Base-by-base conservation (phyloP, 2,329 filamentous ascomycete species). In the Onygenales sp. region DNA sequence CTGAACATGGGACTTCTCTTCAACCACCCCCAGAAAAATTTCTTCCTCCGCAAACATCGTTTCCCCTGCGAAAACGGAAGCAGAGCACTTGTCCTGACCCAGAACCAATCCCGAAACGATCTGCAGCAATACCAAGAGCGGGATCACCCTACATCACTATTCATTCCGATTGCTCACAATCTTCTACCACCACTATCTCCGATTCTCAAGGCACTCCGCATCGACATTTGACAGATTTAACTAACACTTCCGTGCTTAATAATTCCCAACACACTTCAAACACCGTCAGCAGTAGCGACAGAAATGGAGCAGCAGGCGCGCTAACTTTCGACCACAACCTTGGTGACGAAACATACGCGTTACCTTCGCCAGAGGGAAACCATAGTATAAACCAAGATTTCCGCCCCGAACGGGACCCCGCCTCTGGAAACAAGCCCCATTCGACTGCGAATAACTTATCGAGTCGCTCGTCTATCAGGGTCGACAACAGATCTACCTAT, bases 181-280 rank as follows among this genome's bases (percentile, higher is more conserved):
- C 50, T 7, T n/a, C 32, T 9, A 7, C 35, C 31, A 51, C 38
- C 5, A 2, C 14, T 4, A 10, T 44, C 7, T 43, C 43, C 10
- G 17, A 11, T 8, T 17, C 10, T 13, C 43, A 32, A 14, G 35
- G 35, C 8, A 32, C 11, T 14, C 5, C 14, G 8, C n/a, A 11
- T 41, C 50, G 50, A 8, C 50, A 46, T 38, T 14, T 52, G 21
- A 14, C 50, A 41, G 13, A 33, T 38, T 14, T 52, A 6, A 52
- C 11, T 14, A 52, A 52, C 42, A 10, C 47, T 35, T 41, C 43
- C 11, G 32, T 35, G 10, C 21, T 27, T 17, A 49, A 32, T 42
- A n/a, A 17, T 31, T 7, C 17, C 32, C 47, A 31, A 42, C 31
- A 17, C 3, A 27, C n/a, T 32, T 8, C 11, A 7, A 32, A 8